Evolutionary conservation across 371 early-diverging fungal species (phyloP).

Genomic region (Rhizopus stolonifer): DNA sequence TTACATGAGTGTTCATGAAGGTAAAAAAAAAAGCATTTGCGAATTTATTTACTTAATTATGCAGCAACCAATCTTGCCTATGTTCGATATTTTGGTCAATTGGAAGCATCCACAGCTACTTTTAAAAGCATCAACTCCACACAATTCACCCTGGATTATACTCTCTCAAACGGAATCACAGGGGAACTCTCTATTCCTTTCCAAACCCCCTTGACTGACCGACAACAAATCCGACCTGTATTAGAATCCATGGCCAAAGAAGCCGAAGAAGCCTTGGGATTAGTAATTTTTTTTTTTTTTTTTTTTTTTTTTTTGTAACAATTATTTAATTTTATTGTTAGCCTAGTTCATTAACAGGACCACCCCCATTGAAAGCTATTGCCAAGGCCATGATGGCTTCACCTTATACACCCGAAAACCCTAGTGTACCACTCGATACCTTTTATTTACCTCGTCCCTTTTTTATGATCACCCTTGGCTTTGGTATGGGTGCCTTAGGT

Average conservation of each 20-base stretch:
- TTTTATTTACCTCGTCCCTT: constrained; percentile 21
- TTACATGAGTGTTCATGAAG: constrained; percentile 49
- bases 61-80: constrained; percentile 47
- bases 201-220: constrained; percentile 31
- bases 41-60: background rate
- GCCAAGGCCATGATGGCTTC: constrained; percentile 42
- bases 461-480: background rate
- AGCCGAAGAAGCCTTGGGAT: constrained; percentile 42
- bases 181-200: constrained; percentile 32
- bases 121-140: constrained; percentile 38
- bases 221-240: constrained; percentile 45
- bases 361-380: constrained; percentile 43
- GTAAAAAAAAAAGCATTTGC: constrained; percentile 10
- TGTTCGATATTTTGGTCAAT: constrained; percentile 37
- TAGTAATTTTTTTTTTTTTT: constrained; percentile 21
- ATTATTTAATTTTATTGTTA: constrained; percentile 2
- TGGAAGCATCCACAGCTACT: constrained; percentile 38
- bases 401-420: constrained; percentile 31
- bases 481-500: constrained; percentile 11
- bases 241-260: constrained; percentile 50
- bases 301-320: too few relatives aligned
- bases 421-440: constrained; percentile 30
- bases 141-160: constrained; percentile 33
- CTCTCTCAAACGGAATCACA: constrained; percentile 13
- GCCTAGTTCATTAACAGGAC: constrained; percentile 44